phyloP scores from a whole-genome alignment of 108 stramenopile species.

The Skeletonema menzelii region DNA sequence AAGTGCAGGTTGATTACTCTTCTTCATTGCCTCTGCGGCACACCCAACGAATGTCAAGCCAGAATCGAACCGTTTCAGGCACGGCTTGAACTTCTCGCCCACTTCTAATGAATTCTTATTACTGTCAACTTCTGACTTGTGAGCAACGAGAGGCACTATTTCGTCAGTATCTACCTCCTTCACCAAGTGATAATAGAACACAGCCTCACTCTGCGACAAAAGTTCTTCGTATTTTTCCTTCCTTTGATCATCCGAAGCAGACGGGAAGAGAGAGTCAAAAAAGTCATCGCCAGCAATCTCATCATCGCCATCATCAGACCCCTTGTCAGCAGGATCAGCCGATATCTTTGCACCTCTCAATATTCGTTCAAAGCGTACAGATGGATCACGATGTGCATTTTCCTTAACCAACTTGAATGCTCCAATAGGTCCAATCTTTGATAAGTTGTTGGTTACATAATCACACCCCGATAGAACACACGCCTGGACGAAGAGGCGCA shows the following conservation, averaged over 20 bases:
- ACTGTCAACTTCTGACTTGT: background rate
- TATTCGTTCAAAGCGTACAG: conserved; percentile 55
- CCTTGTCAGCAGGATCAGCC: conserved; percentile 16
- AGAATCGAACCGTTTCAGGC: conserved; percentile 5
- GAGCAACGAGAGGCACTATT: conserved; percentile 36
- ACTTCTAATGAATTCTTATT: background rate
- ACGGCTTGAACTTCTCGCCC: conserved; percentile 1
- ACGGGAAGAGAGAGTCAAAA: conserved; percentile 8
- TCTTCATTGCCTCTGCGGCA: conserved; percentile 20
- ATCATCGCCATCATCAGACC: conserved; percentile 22
- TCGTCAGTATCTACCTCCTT: conserved; percentile 21
- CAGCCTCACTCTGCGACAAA: conserved; percentile 72
- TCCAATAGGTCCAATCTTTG: conserved; percentile 87
- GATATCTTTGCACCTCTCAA: conserved; percentile 37
- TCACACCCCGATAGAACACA: conserved; percentile 97
- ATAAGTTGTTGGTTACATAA: conserved; percentile 77
- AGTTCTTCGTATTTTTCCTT: conserved; percentile 64
- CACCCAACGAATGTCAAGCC: conserved; percentile 35
- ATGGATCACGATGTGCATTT: conserved; percentile 51
- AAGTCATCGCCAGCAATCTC: conserved; percentile 13
- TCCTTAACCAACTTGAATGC: conserved; percentile 87
- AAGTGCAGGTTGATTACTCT: background rate
- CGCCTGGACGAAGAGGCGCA: conserved; percentile 89
- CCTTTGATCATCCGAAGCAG: conserved; percentile 1
- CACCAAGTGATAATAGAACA: conserved; percentile 88